Conservation (phyloP, 2,329 filamentous ascomycete species). For the Pseudogymnoascus sp. region DNA sequence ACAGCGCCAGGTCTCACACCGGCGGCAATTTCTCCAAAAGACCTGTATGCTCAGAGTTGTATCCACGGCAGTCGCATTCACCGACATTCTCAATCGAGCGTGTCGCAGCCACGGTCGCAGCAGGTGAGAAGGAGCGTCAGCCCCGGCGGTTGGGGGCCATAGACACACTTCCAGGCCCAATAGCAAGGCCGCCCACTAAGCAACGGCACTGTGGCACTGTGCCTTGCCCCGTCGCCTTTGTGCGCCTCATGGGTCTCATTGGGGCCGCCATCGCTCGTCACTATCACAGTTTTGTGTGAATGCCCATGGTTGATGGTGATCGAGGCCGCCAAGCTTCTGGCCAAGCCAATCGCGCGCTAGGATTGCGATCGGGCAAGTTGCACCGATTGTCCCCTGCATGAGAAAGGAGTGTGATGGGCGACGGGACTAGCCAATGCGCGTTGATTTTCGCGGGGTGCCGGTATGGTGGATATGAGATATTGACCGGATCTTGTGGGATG, state of each 20-base stretch:
- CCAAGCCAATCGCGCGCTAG: neutral
- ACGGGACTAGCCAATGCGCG: neutral
- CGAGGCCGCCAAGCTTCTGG: neutral
- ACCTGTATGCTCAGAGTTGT: neutral
- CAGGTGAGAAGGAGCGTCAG: neutral
- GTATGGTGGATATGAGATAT: neutral
- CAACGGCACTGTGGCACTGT: neutral
- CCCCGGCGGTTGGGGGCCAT: slow-evolving; percentile 2
- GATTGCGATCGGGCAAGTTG: neutral
- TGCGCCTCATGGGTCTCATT: slow-evolving; percentile 1
- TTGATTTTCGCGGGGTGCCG: neutral
- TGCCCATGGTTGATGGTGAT: neutral
- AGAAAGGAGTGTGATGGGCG: neutral
- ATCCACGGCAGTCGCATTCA: neutral
- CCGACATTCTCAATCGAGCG: neutral
- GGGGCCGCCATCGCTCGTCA: neutral
- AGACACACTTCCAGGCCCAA: neutral
- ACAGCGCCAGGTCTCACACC: neutral
- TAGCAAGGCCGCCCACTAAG: neutral
- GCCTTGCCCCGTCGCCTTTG: neutral
- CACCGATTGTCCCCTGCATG: slow-evolving; percentile 3
- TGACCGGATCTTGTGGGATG: neutral
- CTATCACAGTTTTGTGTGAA: neutral
- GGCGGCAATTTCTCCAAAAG: neutral
- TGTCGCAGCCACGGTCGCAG: neutral